Conservation (phyloP, 169 alveolate genomes). For the Eimeria necatrix region DNA sequence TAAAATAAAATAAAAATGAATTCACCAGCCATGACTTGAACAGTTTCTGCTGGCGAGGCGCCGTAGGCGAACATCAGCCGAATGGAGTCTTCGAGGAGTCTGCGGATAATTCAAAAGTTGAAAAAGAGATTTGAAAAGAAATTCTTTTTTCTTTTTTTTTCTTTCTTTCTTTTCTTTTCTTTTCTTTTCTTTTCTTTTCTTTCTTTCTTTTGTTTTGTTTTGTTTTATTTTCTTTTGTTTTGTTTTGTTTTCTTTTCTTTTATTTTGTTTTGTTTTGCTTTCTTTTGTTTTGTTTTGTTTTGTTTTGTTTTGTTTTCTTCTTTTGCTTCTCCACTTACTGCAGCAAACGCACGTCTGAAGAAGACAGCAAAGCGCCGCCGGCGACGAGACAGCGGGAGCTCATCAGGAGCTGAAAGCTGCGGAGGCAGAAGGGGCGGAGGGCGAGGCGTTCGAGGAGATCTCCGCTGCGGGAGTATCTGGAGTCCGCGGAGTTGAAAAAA, state of each 20-base stretch:
- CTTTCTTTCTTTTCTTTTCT: too few relatives aligned
- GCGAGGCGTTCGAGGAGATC: background rate
- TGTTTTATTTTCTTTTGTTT: too few relatives aligned
- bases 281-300: too few relatives aligned
- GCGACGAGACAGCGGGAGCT: background rate
- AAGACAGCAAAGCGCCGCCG: background rate
- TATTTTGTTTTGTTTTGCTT: too few relatives aligned
- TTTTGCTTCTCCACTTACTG: background rate
- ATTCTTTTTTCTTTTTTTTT: background rate
- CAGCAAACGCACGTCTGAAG: background rate
- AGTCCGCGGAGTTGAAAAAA: background rate
- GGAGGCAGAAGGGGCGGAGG: background rate
- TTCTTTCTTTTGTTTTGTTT: too few relatives aligned
- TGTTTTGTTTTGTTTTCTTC: too few relatives aligned
- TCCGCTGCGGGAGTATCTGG: background rate
- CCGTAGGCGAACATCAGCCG: background rate
- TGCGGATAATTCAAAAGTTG: too few relatives aligned
- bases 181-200: too few relatives aligned
- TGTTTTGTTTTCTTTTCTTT: too few relatives aligned
- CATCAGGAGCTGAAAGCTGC: constrained; percentile 18
- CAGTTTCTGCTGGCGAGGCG: background rate
- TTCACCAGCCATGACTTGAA: background rate
- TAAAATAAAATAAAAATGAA: background rate
- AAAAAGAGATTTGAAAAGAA: background rate
- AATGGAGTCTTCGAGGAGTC: background rate